Percentiles rank a stretch among this genome's conserved stretches.
Evolutionary conservation across 192 early-diverging fungal genomes (phyloP).

Genomic region (Entophlyctis helioformis): DNA sequence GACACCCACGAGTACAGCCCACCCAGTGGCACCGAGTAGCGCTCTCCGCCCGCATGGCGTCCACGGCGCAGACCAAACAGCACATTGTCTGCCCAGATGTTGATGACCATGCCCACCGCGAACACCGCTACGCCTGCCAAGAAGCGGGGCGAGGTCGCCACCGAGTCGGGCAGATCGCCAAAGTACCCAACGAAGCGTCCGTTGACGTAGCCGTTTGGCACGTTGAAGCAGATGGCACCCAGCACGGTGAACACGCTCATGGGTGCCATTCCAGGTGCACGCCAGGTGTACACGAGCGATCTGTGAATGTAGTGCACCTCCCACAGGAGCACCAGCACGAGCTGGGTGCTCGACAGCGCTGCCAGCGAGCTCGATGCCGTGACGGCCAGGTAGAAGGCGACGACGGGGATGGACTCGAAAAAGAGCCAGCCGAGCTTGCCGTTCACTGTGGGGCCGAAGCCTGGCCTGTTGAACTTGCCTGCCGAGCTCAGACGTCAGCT

Average conservation of each 20-base stretch:
- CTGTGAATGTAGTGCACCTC: constrained; percentile 2
- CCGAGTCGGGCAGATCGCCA: neutral
- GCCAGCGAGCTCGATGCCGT: no score
- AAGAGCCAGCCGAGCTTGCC: constrained; percentile 10
- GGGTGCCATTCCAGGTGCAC: constrained; percentile 1
- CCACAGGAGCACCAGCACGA: neutral
- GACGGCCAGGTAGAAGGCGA: constrained; percentile 2
- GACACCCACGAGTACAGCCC: constrained; percentile 16
- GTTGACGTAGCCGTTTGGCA: constrained; percentile 2
- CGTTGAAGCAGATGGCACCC: neutral
- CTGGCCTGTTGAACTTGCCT: neutral
- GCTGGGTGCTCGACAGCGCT: no score
- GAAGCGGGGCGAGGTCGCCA: neutral
- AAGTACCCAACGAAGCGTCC: neutral
- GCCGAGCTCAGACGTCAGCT: no score
- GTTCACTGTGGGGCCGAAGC: neutral
- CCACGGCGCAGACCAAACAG: constrained; percentile 10
- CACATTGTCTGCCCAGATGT: constrained; percentile 7
- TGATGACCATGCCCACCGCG: constrained; percentile 10
- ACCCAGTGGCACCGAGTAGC: constrained; percentile 17
- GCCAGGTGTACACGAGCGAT: constrained; percentile 1
- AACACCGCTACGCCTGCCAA: constrained; percentile 11
- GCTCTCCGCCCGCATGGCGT: neutral
- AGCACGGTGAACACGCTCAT: neutral
- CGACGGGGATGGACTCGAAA: constrained; percentile 6